Conservation (phyloP, 768 basidiomycete genomes). For the Boletus reticulatus region DNA sequence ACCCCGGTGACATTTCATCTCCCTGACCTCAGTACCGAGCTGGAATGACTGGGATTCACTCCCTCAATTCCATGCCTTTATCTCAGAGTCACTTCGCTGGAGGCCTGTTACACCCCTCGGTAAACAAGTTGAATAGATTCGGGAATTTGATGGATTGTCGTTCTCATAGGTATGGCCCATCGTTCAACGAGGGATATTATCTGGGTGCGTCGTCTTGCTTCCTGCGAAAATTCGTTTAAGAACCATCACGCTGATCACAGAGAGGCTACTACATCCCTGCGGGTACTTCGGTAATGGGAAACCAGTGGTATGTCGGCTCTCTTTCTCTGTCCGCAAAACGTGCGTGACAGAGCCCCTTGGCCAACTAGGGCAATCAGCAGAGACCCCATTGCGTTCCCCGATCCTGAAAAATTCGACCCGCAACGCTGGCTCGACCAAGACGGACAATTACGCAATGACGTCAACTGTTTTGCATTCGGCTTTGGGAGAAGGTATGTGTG, state of each 20-base stretch:
- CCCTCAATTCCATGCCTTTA: constrained; percentile 37
- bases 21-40: constrained; percentile 29
- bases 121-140: not conserved
- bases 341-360: not conserved
- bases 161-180: constrained; percentile 46
- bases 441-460: constrained; percentile 44
- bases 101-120: constrained; percentile 33
- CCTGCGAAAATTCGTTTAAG: constrained; percentile 29
- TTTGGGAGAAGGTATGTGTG: constrained; percentile 42
- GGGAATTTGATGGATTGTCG: not conserved
- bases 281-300: constrained; percentile 19
- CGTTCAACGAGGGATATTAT: constrained; percentile 61
- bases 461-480: constrained; percentile 50
- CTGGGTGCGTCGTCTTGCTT: constrained; percentile 40
- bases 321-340: no score
- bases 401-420: constrained; percentile 58
- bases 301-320: constrained; percentile 14
- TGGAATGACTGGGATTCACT: constrained; percentile 34
- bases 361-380: constrained; percentile 46
- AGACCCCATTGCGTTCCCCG: constrained; percentile 53
- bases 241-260: not conserved
- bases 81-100: constrained; percentile 39
- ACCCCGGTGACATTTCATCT: not conserved
- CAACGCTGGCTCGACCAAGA: constrained; percentile 50
- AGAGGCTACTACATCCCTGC: constrained; percentile 23